Base-by-base conservation (phyloP, 163 green algal genomes). In the Chloromonas sp. region DNA sequence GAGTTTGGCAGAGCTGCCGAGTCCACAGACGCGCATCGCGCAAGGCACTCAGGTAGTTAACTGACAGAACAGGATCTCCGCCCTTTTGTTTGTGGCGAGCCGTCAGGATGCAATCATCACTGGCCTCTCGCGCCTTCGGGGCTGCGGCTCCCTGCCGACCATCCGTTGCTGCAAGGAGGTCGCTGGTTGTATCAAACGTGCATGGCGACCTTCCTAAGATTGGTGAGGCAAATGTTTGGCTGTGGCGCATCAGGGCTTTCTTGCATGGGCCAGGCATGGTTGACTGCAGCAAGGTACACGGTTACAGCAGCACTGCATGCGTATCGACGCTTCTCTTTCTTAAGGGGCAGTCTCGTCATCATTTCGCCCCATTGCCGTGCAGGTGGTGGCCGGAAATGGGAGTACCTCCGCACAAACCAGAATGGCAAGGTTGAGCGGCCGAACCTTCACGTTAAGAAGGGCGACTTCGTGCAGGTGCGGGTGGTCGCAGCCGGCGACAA, bases 361-460 rank as follows among this genome's bases (percentile, higher is more conserved):
- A 36, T 36, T 36, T 74, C 66, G 5, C 5, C 5, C 66, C 5
- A 74, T 5, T 74, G 66, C 66, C 66, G 5, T 74, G 71, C 84
- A 80, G 92, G 94, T 13, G 94, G 95, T 61, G 94, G 95, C 84
- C 98, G 98, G 84, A 94, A 95, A 85, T 98, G 96, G 96, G 94
- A 98, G 91, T 93, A 97, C 83, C 90, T 94, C 3, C 83, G 94
- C 66, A 61, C 95, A 0, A 97, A 93, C 58, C 85, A 92, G 1
- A 97, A 97, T 86, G 94, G 94, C 83, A 98, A 98, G 89, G 91
- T 94, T 2, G 78, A 96, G 71, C 90, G 92, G 36, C 57, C 95
- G 0, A 85, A 89, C 66, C 97, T 99, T 93, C 96, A 98, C 85
- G 93, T 99, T 2, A 95, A 94, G 89, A 94, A 90, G 84, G 96